These are phyloP conservation scores for Lonicera japonica DNA, from an alignment of 129 eudicot genomes.

Conservation along the genomic window DNA sequence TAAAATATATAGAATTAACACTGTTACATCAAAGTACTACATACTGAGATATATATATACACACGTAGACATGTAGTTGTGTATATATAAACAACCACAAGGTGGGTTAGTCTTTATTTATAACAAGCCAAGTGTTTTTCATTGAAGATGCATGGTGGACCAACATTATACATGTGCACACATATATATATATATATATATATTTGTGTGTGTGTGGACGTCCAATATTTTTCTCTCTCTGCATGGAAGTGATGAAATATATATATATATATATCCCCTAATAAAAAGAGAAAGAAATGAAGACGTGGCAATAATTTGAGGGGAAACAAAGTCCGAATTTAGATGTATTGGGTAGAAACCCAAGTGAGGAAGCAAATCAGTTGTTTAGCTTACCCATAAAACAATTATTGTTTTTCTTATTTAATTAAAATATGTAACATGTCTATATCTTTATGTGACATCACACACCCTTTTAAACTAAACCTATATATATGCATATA, in stretches of 20 bases:
- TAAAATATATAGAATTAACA: too few relatives aligned
- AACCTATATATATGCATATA: constrained; percentile 9
- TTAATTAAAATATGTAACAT: not conserved
- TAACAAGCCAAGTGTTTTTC: too few relatives aligned
- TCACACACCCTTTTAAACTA: constrained; percentile 18
- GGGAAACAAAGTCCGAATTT: constrained; percentile 18
- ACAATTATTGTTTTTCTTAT: constrained; percentile 22
- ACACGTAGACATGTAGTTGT: too few relatives aligned
- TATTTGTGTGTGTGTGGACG: not conserved
- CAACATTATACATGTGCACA: too few relatives aligned
- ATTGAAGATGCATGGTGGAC: too few relatives aligned
- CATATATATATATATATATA: too few relatives aligned
- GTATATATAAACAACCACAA: too few relatives aligned
- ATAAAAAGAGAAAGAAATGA: not conserved
- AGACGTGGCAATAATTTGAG: constrained; percentile 16
- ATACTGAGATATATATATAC: too few relatives aligned
- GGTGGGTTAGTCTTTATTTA: too few relatives aligned
- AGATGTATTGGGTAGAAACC: constrained; percentile 50
- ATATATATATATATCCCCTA: too few relatives aligned
- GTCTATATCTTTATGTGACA: constrained; percentile 19
- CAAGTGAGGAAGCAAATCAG: constrained; percentile 46
- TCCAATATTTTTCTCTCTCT: not conserved
- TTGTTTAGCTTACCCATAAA: constrained; percentile 43
- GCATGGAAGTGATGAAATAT: constrained; percentile 12
- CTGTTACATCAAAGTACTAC: too few relatives aligned